These are phyloP conservation scores for Fusarium lateritium DNA, from an alignment of 2,329 filamentous ascomycete genomes.

Conservation along the genomic window DNA sequence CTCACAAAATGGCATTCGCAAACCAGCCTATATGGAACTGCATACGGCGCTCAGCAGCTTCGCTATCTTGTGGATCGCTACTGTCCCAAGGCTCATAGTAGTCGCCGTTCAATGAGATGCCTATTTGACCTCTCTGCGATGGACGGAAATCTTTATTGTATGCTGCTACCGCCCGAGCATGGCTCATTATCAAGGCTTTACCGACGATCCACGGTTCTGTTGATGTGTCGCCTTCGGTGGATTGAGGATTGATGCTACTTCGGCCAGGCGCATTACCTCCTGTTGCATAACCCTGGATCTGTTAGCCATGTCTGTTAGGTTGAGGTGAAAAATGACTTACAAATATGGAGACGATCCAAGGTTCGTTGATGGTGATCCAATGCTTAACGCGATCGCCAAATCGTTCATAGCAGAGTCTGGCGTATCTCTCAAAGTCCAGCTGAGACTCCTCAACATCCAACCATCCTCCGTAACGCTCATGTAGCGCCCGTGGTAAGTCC, in stretches of 20 bases:
- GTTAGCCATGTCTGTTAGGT: not conserved
- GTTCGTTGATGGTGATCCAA: constrained; percentile 60
- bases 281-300: constrained; percentile 50
- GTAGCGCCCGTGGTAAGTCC: constrained; percentile 62
- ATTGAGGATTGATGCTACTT: constrained; percentile 48
- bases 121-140: constrained; percentile 52
- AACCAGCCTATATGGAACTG: constrained; percentile 59
- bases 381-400: constrained; percentile 59
- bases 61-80: constrained; percentile 43
- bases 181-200: constrained; percentile 55
- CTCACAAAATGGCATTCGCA: constrained; percentile 56
- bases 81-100: constrained; percentile 57
- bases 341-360: constrained; percentile 56
- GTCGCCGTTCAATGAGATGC: constrained; percentile 57
- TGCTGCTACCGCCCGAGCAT: constrained; percentile 51
- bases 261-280: constrained; percentile 55
- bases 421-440: constrained; percentile 56
- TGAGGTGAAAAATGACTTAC: constrained; percentile 1
- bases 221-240: constrained; percentile 52
- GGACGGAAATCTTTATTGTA: constrained; percentile 54
- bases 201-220: constrained; percentile 57
- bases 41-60: constrained; percentile 55
- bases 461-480: constrained; percentile 56
- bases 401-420: constrained; percentile 54
- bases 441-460: constrained; percentile 52